Percentiles rank a stretch among this genome's conserved stretches.
Conservation (phyloP, 208 protist genomes). For the Trypanosoma conorhini region DNA sequence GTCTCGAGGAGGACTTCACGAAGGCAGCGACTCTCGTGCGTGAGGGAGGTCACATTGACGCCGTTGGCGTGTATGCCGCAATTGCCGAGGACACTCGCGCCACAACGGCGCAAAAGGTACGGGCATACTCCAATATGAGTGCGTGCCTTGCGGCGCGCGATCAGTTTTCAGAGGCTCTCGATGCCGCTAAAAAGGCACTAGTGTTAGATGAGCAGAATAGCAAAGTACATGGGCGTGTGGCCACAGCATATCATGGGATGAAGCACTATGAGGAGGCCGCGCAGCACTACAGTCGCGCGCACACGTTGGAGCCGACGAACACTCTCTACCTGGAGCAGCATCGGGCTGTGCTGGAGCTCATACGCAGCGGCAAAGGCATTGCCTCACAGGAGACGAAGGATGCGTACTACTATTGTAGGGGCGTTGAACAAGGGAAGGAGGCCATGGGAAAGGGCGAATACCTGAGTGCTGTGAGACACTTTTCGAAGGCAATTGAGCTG, state of each 20-base stretch:
- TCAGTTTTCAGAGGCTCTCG: constrained; percentile 56
- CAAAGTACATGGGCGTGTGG: constrained; percentile 61
- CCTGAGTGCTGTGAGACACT: constrained; percentile 72
- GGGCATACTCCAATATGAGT: constrained; percentile 81
- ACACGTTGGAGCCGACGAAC: constrained; percentile 37
- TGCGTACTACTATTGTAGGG: constrained; percentile 79
- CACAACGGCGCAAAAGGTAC: constrained; percentile 36
- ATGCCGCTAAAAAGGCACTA: constrained; percentile 49
- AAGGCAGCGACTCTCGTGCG: constrained; percentile 53
- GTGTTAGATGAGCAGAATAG: constrained; percentile 47
- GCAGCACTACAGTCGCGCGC: constrained; percentile 38
- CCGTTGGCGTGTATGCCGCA: constrained; percentile 46
- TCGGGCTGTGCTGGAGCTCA: constrained; percentile 42
- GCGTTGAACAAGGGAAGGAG: constrained; percentile 63
- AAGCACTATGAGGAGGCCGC: constrained; percentile 69
- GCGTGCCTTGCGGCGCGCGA: constrained; percentile 68
- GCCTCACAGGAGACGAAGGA: constrained; percentile 40
- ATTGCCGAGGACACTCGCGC: constrained; percentile 31
- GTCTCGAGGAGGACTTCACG: constrained; percentile 47
- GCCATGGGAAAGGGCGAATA: constrained; percentile 71
- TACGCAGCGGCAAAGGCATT: constrained; percentile 42
- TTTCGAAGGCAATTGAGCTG: constrained; percentile 73
- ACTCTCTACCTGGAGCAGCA: constrained; percentile 34
- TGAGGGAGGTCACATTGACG: constrained; percentile 46
- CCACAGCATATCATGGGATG: constrained; percentile 68